Evolutionary conservation across 108 stramenopile species (phyloP).

Genomic region (Conticribra weissflogii): DNA sequence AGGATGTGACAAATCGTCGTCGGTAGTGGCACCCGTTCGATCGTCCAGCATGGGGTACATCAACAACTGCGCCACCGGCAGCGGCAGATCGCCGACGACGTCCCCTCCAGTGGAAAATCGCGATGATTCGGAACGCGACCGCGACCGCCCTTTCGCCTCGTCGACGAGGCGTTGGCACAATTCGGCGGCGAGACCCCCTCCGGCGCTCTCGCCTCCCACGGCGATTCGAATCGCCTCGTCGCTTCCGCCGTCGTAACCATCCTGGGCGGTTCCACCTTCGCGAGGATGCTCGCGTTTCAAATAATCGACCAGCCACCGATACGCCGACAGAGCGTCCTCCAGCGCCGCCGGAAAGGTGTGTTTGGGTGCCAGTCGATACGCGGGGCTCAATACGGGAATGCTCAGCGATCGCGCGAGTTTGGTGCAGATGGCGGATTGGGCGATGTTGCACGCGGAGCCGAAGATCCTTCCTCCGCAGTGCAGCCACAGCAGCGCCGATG

Average conservation of each 20-base stretch:
- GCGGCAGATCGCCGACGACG: constrained; percentile 13
- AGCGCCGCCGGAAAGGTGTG: constrained; percentile 42
- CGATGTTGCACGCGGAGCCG: background rate
- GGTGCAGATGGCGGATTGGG: background rate
- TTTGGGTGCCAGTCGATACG: constrained; percentile 22
- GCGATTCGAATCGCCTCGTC: constrained; percentile 26
- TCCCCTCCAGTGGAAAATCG: no score
- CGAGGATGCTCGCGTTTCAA: constrained; percentile 6
- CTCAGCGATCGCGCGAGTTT: constrained; percentile 6
- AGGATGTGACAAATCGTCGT: background rate
- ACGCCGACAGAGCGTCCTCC: constrained; percentile 24
- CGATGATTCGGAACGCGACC: background rate
- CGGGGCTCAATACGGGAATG: constrained; percentile 15
- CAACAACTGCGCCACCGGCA: constrained; percentile 32
- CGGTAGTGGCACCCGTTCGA: constrained; percentile 27
- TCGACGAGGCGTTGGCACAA: constrained; percentile 39
- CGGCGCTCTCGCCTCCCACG: constrained; percentile 34
- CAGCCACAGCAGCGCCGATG: constrained; percentile 17
- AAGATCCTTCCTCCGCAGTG: constrained; percentile 28
- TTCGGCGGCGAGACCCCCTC: constrained; percentile 43
- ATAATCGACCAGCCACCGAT: constrained; percentile 22
- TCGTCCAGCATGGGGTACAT: constrained; percentile 46
- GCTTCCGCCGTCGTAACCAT: background rate
- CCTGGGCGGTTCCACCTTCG: no score
- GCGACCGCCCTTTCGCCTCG: constrained; percentile 9